Conservation (phyloP, 768 basidiomycete genomes). For the Melanogaster broomeanus region DNA sequence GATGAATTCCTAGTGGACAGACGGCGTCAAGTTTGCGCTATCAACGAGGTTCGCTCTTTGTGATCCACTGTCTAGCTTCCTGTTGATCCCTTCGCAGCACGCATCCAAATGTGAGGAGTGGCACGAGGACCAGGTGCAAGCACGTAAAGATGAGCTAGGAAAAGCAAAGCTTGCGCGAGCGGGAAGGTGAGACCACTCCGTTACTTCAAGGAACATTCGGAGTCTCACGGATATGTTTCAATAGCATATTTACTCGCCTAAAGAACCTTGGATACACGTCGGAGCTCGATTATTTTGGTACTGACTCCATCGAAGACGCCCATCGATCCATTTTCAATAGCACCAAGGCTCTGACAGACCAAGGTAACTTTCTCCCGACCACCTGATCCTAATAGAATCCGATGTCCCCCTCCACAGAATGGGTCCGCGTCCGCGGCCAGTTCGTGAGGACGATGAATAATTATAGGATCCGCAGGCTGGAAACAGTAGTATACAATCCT, state of each 20-base stretch:
- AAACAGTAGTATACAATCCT: too few relatives aligned
- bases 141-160: background rate
- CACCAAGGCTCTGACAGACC: conserved; percentile 10
- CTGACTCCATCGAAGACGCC: background rate
- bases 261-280: conserved; percentile 3
- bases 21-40: background rate
- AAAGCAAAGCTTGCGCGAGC: background rate
- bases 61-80: too few relatives aligned
- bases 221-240: background rate
- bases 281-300: background rate
- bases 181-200: background rate
- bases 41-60: conserved; percentile 5
- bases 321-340: conserved; percentile 2
- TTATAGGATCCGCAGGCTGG: too few relatives aligned
- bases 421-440: too few relatives aligned
- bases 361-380: conserved; percentile 1
- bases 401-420: too few relatives aligned
- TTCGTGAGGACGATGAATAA: too few relatives aligned
- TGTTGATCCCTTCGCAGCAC: background rate
- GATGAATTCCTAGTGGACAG: conserved; percentile 1
- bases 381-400: too few relatives aligned
- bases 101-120: background rate
- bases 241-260: conserved; percentile 10
- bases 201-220: background rate
- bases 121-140: background rate